These are phyloP conservation scores for Diaporthe citri DNA, from an alignment of 2,329 filamentous ascomycete genomes.

Conservation along the genomic window DNA sequence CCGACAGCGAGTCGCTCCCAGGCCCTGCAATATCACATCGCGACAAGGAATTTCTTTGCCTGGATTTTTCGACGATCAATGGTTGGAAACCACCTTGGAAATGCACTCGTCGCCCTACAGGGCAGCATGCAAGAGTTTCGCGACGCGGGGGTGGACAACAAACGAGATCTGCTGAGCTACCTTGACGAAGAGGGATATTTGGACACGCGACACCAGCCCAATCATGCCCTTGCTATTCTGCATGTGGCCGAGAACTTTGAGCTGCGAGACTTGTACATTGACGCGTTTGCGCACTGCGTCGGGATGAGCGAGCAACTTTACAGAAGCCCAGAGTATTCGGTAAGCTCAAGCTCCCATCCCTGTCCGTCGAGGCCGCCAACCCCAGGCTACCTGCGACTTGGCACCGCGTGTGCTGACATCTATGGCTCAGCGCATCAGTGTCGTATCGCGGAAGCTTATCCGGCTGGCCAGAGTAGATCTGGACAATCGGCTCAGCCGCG, in stretches of 20 bases:
- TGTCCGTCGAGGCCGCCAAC: not conserved
- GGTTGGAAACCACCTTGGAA: constrained; percentile 76
- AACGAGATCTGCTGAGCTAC: constrained; percentile 73
- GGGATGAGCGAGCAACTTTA: constrained; percentile 78
- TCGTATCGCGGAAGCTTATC: constrained; percentile 74
- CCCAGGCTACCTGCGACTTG: not conserved
- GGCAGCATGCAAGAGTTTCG: constrained; percentile 75
- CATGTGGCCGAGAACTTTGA: constrained; percentile 76
- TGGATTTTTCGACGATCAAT: constrained; percentile 75
- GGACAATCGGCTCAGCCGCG: constrained; percentile 71
- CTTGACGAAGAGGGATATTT: constrained; percentile 78
- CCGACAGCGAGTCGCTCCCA: constrained; percentile 63
- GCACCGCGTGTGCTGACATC: constrained; percentile 27
- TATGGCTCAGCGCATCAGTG: constrained; percentile 57
- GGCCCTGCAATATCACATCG: constrained; percentile 73
- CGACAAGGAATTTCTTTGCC: constrained; percentile 81
- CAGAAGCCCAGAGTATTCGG: constrained; percentile 70
- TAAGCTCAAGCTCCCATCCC: constrained; percentile 52
- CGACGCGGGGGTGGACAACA: constrained; percentile 65
- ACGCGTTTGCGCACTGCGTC: constrained; percentile 82
- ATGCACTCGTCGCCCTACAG: constrained; percentile 73
- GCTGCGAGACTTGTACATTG: constrained; percentile 74
- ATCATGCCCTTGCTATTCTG: constrained; percentile 77
- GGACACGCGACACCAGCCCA: constrained; percentile 73
- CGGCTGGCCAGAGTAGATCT: constrained; percentile 73